Conservation (phyloP, 2,329 filamentous ascomycete genomes). For the Whalleya microplaca region DNA sequence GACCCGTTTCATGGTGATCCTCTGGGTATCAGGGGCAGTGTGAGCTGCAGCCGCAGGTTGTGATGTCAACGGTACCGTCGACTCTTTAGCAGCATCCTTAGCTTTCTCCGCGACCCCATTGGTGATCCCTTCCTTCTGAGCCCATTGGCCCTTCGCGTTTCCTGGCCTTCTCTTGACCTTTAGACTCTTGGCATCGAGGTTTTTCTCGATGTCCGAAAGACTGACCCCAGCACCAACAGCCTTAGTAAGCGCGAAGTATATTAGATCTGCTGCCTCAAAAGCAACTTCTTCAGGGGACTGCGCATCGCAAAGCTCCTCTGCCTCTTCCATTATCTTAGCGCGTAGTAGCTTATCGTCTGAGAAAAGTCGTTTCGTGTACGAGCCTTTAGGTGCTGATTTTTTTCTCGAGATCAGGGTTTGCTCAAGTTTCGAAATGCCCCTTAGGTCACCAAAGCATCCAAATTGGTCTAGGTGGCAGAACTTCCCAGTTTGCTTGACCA, state of each 20-base stretch:
- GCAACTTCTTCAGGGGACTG: constrained; percentile 81
- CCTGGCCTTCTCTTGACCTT: constrained; percentile 94
- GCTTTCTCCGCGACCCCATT: constrained; percentile 37
- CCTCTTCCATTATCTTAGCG: constrained; percentile 98
- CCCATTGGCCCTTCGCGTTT: constrained; percentile 93
- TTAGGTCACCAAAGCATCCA: constrained; percentile 87
- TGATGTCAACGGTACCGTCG: constrained; percentile 37
- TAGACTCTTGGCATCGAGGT: constrained; percentile 89
- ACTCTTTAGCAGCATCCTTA: constrained; percentile 41
- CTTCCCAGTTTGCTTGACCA: constrained; percentile 84
- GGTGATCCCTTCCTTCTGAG: constrained; percentile 75
- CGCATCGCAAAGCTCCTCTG: constrained; percentile 90
- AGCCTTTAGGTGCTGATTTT: constrained; percentile 79
- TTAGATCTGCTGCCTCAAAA: constrained; percentile 91
- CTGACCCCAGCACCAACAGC: constrained; percentile 83
- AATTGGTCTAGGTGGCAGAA: constrained; percentile 95
- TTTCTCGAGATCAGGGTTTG: constrained; percentile 85
- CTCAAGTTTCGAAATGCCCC: constrained; percentile 81
- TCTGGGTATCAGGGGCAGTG: constrained; percentile 41
- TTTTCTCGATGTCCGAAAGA: constrained; percentile 87
- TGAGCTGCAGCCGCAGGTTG: constrained; percentile 48
- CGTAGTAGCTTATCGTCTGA: constrained; percentile 86
- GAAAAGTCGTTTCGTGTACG: constrained; percentile 92
- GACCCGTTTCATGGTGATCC: constrained; percentile 83
- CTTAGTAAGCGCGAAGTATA: constrained; percentile 94